These are phyloP conservation scores for Millerago galiae DNA, from an alignment of 805 yeast species.

Conservation along the genomic window DNA sequence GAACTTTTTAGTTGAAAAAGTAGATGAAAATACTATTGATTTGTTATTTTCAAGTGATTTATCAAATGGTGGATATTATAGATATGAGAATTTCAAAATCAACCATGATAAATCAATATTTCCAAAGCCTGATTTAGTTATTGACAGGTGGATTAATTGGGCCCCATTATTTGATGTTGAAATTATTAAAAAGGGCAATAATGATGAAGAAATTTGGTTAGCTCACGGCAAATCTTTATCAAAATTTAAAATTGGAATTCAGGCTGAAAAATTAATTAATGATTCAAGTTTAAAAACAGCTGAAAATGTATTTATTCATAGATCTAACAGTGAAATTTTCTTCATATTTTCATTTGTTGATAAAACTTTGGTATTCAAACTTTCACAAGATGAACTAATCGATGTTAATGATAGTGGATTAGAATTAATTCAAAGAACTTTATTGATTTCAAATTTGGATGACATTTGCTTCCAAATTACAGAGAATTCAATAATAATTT, in stretches of 20 bases:
- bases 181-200: conserved; percentile 21
- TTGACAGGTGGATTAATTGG: conserved; percentile 38
- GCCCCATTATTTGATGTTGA: conserved; percentile 39
- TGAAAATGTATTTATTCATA: conserved; percentile 12
- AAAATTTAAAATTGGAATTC: conserved; percentile 13
- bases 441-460: conserved; percentile 12
- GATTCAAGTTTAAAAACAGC: conserved; percentile 17
- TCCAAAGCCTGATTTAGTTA: background rate
- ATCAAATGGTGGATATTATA: conserved; percentile 32
- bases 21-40: conserved; percentile 9
- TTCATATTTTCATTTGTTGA: conserved; percentile 34
- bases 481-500: conserved; percentile 15
- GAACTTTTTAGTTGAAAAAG: conserved; percentile 17
- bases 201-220: conserved; percentile 34
- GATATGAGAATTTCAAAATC: conserved; percentile 23
- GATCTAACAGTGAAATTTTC: conserved; percentile 16
- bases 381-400: conserved; percentile 21
- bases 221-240: conserved; percentile 19
- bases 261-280: conserved; percentile 12
- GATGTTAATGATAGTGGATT: conserved; percentile 22
- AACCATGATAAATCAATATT: conserved; percentile 9
- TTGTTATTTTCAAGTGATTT: conserved; percentile 34
- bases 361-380: conserved; percentile 32
- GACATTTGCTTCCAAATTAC: conserved; percentile 21
- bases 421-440: conserved; percentile 11